Evolutionary conservation across 371 early-diverging fungal genomes (phyloP).

Genomic region (Mortierella sp.): DNA sequence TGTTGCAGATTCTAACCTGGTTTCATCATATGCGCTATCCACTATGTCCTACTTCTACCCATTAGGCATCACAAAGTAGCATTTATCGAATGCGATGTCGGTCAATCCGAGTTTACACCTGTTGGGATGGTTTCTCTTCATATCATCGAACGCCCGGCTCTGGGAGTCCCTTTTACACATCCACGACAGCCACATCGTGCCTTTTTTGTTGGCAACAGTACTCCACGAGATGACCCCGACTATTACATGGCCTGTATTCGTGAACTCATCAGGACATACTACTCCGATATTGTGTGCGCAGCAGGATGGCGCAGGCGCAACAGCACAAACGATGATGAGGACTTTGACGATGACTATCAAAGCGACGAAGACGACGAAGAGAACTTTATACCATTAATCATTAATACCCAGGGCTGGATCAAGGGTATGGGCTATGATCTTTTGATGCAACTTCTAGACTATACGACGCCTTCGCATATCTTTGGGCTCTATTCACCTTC

Average conservation of each 20-base stretch:
- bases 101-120: conserved; percentile 85
- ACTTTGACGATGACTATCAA: conserved; percentile 38
- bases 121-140: conserved; percentile 78
- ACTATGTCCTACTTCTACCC: too few relatives aligned
- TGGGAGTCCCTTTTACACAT: conserved; percentile 85
- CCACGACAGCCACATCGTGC: conserved; percentile 66
- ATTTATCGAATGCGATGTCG: conserved; percentile 84
- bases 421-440: conserved; percentile 80
- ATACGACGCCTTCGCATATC: conserved; percentile 64
- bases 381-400: conserved; percentile 70
- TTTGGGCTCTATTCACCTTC: conserved; percentile 57
- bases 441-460: conserved; percentile 64
- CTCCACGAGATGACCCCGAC: conserved; percentile 75
- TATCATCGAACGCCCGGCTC: conserved; percentile 67
- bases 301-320: conserved; percentile 20
- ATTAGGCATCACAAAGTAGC: conserved; percentile 66
- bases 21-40: too few relatives aligned
- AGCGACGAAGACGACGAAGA: conserved; percentile 33
- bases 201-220: conserved; percentile 72
- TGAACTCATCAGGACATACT: conserved; percentile 66
- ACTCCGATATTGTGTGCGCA: conserved; percentile 52
- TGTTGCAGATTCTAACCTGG: too few relatives aligned
- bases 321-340: conserved; percentile 8
- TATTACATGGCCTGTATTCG: conserved; percentile 70
- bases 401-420: conserved; percentile 89